These are phyloP conservation scores for Tothia fuscella DNA, from an alignment of 2,329 filamentous ascomycete genomes.

Conservation along the genomic window DNA sequence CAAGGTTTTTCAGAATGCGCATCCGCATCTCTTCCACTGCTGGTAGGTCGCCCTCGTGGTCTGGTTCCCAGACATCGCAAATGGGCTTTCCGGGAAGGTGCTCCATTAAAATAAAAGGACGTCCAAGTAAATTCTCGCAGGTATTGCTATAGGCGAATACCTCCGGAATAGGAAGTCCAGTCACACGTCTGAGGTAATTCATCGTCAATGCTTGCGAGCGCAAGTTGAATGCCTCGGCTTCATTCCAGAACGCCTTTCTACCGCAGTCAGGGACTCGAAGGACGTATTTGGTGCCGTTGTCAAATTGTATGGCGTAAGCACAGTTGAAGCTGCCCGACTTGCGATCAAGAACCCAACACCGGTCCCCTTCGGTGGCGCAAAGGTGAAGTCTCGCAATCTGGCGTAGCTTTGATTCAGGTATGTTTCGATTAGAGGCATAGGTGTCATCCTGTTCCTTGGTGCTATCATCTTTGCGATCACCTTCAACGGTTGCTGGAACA, in stretches of 20 bases:
- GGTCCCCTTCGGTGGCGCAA: not conserved
- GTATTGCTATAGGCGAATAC: constrained; percentile 3
- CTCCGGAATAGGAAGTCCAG: constrained; percentile 7
- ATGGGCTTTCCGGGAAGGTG: constrained; percentile 6
- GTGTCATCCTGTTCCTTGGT: no score
- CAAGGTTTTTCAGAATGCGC: constrained; percentile 2
- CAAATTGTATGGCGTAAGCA: constrained; percentile 3
- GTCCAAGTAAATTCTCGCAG: constrained; percentile 1
- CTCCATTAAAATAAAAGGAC: constrained; percentile 5
- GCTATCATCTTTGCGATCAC: no score
- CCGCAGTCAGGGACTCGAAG: not conserved
- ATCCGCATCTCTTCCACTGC: constrained; percentile 1
- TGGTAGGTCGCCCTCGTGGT: not conserved
- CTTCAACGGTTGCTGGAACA: no score
- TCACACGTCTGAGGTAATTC: constrained; percentile 6
- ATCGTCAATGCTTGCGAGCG: constrained; percentile 5
- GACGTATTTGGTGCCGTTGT: constrained; percentile 2
- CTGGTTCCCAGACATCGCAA: constrained; percentile 3
- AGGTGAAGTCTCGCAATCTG: no score
- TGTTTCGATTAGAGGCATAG: no score
- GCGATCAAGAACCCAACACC: not conserved
- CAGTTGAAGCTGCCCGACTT: not conserved
- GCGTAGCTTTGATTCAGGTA: no score
- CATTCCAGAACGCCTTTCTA: not conserved
- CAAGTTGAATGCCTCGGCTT: constrained; percentile 2